A percentile compares a stretch with the other conserved stretches of the same genome.
phyloP scores from a whole-genome alignment of 2,329 filamentous ascomycete species.

The Apiospora phragmitis region DNA sequence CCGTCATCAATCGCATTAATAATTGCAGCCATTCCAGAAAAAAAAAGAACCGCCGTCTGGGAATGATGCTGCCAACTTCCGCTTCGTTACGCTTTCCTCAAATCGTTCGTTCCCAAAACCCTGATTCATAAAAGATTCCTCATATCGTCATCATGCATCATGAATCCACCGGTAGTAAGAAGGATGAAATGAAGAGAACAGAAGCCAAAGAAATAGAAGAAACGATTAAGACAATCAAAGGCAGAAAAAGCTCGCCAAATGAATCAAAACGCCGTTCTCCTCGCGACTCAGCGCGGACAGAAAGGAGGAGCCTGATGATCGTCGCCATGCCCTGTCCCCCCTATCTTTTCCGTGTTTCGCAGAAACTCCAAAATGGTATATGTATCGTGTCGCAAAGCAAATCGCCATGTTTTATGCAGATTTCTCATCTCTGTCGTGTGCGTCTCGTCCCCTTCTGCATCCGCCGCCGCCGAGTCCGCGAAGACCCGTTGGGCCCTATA shows the following conservation, averaged over 20 bases:
- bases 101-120: not conserved
- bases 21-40: not conserved
- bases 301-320: slow-evolving; percentile 3
- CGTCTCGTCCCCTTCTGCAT: not conserved
- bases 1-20: not conserved
- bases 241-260: not conserved
- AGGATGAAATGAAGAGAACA: not conserved
- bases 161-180: slow-evolving; percentile 5
- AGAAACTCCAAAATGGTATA: slow-evolving; percentile 8
- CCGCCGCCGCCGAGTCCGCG: not conserved
- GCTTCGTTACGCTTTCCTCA: slow-evolving; percentile 2
- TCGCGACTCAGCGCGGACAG: not conserved
- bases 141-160: slow-evolving; percentile 7
- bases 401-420: slow-evolving; percentile 5
- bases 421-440: not conserved
- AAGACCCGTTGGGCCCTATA: not conserved
- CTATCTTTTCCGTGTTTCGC: slow-evolving; percentile 7
- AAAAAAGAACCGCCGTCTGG: not conserved
- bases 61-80: not conserved
- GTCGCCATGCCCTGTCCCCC: not conserved
- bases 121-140: not conserved
- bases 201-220: not conserved
- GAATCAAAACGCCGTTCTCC: slow-evolving; percentile 7
- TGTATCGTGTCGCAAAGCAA: slow-evolving; percentile 6
- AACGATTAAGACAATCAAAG: not conserved